These are phyloP conservation scores for Mortierella sp. DNA, from an alignment of 371 early-diverging fungal genomes.

Conservation along the genomic window DNA sequence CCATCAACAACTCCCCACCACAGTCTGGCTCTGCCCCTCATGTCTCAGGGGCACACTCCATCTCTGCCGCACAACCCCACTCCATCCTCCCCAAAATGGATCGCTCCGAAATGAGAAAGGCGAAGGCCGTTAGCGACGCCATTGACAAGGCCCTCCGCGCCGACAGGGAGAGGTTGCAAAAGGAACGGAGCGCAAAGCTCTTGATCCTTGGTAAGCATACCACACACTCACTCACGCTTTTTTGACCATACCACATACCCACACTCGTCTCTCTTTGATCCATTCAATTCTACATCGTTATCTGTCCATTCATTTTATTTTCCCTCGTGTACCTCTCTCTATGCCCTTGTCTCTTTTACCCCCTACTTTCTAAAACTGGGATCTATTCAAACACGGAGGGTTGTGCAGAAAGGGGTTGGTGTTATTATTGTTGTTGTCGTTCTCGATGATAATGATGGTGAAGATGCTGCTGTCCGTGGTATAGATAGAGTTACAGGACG, in stretches of 20 bases:
- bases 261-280: background rate
- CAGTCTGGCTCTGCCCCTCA: background rate
- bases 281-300: background rate
- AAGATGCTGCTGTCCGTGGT: background rate
- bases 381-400: slow-evolving; percentile 10
- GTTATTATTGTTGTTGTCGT: background rate
- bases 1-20: slow-evolving; percentile 2
- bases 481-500: background rate
- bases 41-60: slow-evolving; percentile 31
- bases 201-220: slow-evolving; percentile 56
- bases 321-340: background rate
- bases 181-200: slow-evolving; percentile 54
- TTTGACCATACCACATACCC: background rate
- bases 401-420: background rate
- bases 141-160: slow-evolving; percentile 56
- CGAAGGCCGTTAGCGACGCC: slow-evolving; percentile 58
- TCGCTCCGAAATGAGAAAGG: slow-evolving; percentile 41
- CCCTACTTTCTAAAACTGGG: slow-evolving; percentile 13
- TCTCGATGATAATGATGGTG: too few relatives aligned
- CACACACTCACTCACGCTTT: background rate
- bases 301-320: background rate
- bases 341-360: background rate
- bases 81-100: background rate
- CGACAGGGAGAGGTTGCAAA: slow-evolving; percentile 48
- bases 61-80: slow-evolving; percentile 27